These are phyloP conservation scores for Butyriboletus loyo DNA, from an alignment of 768 basidiomycete genomes.

Conservation along the genomic window DNA sequence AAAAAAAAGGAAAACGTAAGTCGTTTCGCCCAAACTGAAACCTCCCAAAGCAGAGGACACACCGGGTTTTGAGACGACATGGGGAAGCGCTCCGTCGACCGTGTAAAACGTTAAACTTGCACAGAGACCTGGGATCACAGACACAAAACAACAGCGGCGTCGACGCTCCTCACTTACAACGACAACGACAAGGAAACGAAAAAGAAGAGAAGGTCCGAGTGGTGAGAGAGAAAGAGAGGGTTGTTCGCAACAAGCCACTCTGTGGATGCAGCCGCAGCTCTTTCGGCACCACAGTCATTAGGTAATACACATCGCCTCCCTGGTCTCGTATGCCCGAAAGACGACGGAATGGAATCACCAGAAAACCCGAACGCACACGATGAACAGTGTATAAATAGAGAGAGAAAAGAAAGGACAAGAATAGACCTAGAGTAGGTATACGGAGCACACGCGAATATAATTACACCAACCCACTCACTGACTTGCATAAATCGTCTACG, in stretches of 20 bases:
- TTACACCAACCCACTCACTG: slow-evolving; percentile 15
- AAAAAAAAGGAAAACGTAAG: neutral
- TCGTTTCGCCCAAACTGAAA: neutral
- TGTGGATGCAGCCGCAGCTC: slow-evolving; percentile 24
- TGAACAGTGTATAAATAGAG: neutral
- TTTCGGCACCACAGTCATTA: slow-evolving; percentile 29
- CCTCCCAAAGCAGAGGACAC: slow-evolving; percentile 23
- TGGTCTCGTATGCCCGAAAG: neutral
- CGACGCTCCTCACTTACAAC: slow-evolving; percentile 1
- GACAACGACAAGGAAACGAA: slow-evolving; percentile 1
- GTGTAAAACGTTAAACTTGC: neutral
- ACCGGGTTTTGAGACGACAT: slow-evolving; percentile 61
- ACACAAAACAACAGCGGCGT: neutral
- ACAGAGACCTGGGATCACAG: neutral
- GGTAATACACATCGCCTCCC: slow-evolving; percentile 22
- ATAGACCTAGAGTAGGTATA: neutral
- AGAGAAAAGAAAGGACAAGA: neutral
- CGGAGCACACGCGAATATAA: neutral
- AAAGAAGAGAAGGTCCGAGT: slow-evolving; percentile 1
- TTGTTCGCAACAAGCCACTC: slow-evolving; percentile 22
- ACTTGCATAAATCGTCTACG: slow-evolving; percentile 33
- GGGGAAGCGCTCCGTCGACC: neutral
- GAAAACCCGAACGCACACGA: neutral
- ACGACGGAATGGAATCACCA: neutral
- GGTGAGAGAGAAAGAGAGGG: slow-evolving; percentile 18